Evolutionary conservation across 2,329 filamentous ascomycete species (phyloP), one percentile per base, ranked within the genome.

Genomic region (Pestalotiopsis sp.): DNA sequence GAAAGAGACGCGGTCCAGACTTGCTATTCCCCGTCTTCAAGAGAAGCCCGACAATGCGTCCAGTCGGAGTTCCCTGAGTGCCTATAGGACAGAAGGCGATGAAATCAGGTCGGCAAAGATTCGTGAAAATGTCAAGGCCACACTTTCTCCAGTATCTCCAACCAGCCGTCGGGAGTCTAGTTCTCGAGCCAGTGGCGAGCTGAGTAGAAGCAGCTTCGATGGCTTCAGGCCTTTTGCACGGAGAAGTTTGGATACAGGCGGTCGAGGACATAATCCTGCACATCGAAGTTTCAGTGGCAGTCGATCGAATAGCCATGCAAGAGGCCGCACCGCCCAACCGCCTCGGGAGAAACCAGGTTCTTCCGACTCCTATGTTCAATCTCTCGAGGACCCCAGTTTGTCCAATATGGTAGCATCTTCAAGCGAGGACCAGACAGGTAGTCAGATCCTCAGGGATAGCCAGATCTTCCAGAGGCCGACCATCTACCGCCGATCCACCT

Each of bases 401-500:
- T 95, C 92, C 1, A 93, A 90, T 2, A 83, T 91, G 39, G 85
- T 91, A 1, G 85, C 90, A 3, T 93, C 92, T 3, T 90, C 89
- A 0, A 88, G 87, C 66, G 92, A 95, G 57, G 93, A 95, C 68
- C 91, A 92, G 62, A 97, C 95, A 3, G 95, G 93, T 2, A 98
- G 95, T 77, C 94, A 97, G 79, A 98, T 98, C 49, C 82, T 99
- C 9, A 88, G 89, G 66, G 90, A 93, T 41, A 98, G 94, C 73
- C 93, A 96, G 73, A 92, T 98, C 9, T 98, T 99, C 75, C 90
- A 92, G 72, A 91, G 90, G 31, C 94, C 94, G 17, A 93, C 91
- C 0, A 88, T 94, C 75, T 52, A 67, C 12, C 85, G 82, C 31
- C 83, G 84, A 11, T 86, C 86, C 0, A 77, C 76, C 1, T 86